These are phyloP conservation scores for Lathyrus sativus DNA, from an alignment of 306 rosid species.

Conservation along the genomic window DNA sequence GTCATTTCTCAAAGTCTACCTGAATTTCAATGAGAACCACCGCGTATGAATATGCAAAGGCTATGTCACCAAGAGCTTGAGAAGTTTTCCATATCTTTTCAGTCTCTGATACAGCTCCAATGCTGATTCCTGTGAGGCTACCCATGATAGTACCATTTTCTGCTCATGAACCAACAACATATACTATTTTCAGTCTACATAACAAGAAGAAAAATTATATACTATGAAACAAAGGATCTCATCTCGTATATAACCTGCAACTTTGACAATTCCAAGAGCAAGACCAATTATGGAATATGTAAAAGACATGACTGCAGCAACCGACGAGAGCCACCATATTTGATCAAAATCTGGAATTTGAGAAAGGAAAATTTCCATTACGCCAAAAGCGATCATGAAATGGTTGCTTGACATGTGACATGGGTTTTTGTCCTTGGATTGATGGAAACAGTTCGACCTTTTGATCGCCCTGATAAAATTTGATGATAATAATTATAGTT, in stretches of 20 bases:
- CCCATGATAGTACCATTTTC: conserved; percentile 54
- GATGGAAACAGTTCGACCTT: conserved; percentile 54
- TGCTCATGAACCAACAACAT: conserved; percentile 37
- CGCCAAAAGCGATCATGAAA: conserved; percentile 54
- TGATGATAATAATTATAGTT: too few species aligned
- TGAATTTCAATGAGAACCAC: conserved; percentile 70
- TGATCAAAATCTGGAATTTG: conserved; percentile 70
- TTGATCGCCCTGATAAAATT: conserved; percentile 51
- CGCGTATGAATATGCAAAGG: conserved; percentile 64
- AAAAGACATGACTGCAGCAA: conserved; percentile 69
- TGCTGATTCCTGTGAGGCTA: conserved; percentile 50
- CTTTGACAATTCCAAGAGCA: conserved; percentile 59
- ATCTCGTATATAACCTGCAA: conserved; percentile 52
- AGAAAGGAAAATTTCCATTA: conserved; percentile 45
- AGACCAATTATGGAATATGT: conserved; percentile 62
- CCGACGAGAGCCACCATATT: conserved; percentile 68
- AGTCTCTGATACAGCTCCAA: conserved; percentile 41
- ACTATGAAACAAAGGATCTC: not conserved
- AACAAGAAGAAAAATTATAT: not conserved
- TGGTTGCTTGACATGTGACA: conserved; percentile 58
- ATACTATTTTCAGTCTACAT: conserved; percentile 20
- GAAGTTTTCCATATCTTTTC: conserved; percentile 62
- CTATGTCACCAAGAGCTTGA: conserved; percentile 71
- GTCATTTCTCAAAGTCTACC: conserved; percentile 36
- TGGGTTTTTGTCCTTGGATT: conserved; percentile 41